Evolutionary conservation across 495 filamentous ascomycete species (phyloP), one percentile per base, ranked within the genome.

Genomic region (Terfezia boudieri): DNA sequence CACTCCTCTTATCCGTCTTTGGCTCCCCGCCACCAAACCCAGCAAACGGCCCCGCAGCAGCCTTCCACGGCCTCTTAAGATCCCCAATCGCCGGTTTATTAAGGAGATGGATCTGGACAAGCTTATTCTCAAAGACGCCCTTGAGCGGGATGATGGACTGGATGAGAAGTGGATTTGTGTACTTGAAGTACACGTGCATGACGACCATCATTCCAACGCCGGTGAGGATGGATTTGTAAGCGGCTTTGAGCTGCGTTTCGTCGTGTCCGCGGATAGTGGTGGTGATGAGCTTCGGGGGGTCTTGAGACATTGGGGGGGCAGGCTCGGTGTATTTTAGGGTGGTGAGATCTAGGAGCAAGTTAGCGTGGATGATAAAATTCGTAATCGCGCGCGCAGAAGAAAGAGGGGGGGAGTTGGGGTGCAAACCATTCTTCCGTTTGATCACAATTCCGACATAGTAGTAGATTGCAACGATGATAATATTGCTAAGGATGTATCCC

Each of bases 151-250:
- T 89, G 75, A 98, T 93, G 65, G 82, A 87, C 77, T 98, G 90
- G 75, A 98, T 92, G 65, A 96, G 71, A 38, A 98, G 83, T 37
- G 90, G 90, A 79, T 95, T 98, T 72, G 88, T 94, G 82, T 94
- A 96, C 70, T 94, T 84, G 73, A 98, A 80, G 79, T 96, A 96
- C 60, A 95, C 57, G 73, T 95, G 90, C 90, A 98, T 96, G 65
- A 94, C 80, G 58, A 70, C 77, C 90, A 96, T 96, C 90, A 98
- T 96, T 63, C 77, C 86, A 51, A 98, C 74, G 52, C 90, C 90
- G 82, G 93, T 94, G 59, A 93, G 70, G 68, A 94, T 87, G 59
- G 80, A 74, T 72, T 86, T 87, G 71, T 83, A 82, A 60, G 84
- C 72, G 60, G 74, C 74, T 71, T 81, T 81, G 64, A 95, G 75